These are phyloP conservation scores for Leishmania gerbilli DNA, from an alignment of 208 protist genomes.

Conservation along the genomic window DNA sequence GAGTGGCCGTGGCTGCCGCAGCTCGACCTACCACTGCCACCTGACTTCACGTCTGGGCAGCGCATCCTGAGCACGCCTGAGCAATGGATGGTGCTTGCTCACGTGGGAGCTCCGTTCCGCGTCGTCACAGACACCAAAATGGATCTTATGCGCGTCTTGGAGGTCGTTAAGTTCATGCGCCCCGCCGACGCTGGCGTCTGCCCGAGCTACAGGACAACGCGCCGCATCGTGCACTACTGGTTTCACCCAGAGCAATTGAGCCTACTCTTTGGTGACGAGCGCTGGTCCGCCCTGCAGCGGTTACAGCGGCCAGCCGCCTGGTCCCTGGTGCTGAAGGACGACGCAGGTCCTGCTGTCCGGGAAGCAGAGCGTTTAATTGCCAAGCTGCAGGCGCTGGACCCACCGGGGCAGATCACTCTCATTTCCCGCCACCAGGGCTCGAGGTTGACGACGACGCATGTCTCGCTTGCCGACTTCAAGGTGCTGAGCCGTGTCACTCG, in stretches of 20 bases:
- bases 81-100: constrained; percentile 34
- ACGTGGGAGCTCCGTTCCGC: constrained; percentile 34
- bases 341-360: constrained; percentile 16
- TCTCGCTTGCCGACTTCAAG: constrained; percentile 24
- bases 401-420: constrained; percentile 16
- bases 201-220: constrained; percentile 13
- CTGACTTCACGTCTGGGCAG: constrained; percentile 13
- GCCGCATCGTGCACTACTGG: constrained; percentile 24
- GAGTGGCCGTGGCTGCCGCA: constrained; percentile 29
- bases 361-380: constrained; percentile 27
- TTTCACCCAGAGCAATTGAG: constrained; percentile 32
- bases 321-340: constrained; percentile 14
- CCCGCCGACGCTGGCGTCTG: constrained; percentile 22
- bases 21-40: constrained; percentile 4
- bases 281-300: constrained; percentile 27
- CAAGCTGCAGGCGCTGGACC: constrained; percentile 18
- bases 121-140: constrained; percentile 1
- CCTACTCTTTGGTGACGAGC: constrained; percentile 32
- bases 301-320: constrained; percentile 33
- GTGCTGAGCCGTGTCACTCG: background rate
- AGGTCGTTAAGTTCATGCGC: constrained; percentile 26
- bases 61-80: constrained; percentile 6
- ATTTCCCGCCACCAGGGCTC: background rate
- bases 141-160: constrained; percentile 23
- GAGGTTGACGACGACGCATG: background rate